Evolutionary conservation across 1,139 yeast species (phyloP).

Genomic region (Yamadazyma blattariae): DNA sequence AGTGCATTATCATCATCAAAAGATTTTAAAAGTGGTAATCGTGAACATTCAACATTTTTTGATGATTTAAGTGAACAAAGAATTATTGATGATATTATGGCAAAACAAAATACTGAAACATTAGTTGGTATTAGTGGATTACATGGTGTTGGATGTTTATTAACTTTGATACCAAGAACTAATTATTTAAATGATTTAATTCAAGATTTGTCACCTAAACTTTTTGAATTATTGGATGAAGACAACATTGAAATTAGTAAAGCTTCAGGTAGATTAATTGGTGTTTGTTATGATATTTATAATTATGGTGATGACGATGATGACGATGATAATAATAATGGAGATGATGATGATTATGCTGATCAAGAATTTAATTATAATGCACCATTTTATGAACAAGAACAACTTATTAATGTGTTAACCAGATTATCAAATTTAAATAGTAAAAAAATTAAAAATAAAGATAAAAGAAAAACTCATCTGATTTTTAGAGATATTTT

Average conservation of each 20-base stretch:
- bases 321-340: slow-evolving; percentile 32
- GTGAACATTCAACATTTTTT: slow-evolving; percentile 43
- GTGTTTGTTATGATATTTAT: slow-evolving; percentile 58
- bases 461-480: slow-evolving; percentile 59
- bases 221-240: slow-evolving; percentile 41
- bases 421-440: slow-evolving; percentile 50
- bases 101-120: slow-evolving; percentile 33
- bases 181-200: slow-evolving; percentile 43
- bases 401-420: slow-evolving; percentile 43
- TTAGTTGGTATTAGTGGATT: slow-evolving; percentile 42
- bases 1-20: slow-evolving; percentile 33
- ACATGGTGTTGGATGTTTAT: slow-evolving; percentile 47
- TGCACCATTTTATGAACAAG: slow-evolving; percentile 60
- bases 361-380: slow-evolving; percentile 43
- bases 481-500: slow-evolving; percentile 63
- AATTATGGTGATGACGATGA: slow-evolving; percentile 39
- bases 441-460: slow-evolving; percentile 56
- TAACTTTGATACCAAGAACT: slow-evolving; percentile 41
- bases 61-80: slow-evolving; percentile 38
- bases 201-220: slow-evolving; percentile 32
- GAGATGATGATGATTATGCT: slow-evolving; percentile 27
- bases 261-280: slow-evolving; percentile 62
- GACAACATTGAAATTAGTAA: slow-evolving; percentile 42
- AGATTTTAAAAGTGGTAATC: slow-evolving; percentile 38
- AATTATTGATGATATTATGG: slow-evolving; percentile 34